Evolutionary conservation across 352 stramenopile species (phyloP).

Genomic region (Phytophthora fragariae): DNA sequence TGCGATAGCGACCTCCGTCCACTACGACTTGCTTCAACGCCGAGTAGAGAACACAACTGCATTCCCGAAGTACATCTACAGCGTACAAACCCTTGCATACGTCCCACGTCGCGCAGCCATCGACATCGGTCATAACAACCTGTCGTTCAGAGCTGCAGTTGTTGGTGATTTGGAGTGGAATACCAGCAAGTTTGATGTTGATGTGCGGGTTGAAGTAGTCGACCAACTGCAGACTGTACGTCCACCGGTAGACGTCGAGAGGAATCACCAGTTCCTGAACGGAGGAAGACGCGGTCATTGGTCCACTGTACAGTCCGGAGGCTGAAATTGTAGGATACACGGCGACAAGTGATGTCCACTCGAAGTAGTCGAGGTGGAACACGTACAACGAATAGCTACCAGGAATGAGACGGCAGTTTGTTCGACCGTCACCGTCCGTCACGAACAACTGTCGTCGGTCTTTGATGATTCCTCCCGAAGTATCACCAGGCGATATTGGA

Average conservation of each 20-base stretch:
- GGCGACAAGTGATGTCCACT: constrained; percentile 70
- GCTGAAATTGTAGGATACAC: constrained; percentile 61
- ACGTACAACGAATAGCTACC: constrained; percentile 78
- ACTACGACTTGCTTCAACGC: constrained; percentile 74
- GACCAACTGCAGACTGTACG: constrained; percentile 67
- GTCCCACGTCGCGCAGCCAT: constrained; percentile 60
- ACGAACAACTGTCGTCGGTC: constrained; percentile 41
- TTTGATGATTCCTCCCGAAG: constrained; percentile 29
- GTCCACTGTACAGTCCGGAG: constrained; percentile 46
- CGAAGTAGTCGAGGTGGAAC: constrained; percentile 76
- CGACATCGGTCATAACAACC: constrained; percentile 48
- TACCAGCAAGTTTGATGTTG: constrained; percentile 45
- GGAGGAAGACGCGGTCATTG: constrained; percentile 29
- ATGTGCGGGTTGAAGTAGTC: constrained; percentile 72
- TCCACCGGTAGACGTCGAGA: constrained; percentile 67
- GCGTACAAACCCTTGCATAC: constrained; percentile 69
- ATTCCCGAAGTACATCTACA: constrained; percentile 58
- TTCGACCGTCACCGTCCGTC: constrained; percentile 48
- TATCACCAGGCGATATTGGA: constrained; percentile 4
- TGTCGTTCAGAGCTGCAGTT: constrained; percentile 62
- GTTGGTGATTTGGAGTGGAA: constrained; percentile 63
- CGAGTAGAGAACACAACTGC: constrained; percentile 73
- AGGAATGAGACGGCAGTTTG: constrained; percentile 51
- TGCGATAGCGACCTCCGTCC: constrained; percentile 61
- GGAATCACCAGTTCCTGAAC: constrained; percentile 67